Conservation (phyloP, 2,329 filamentous ascomycete genomes). For the Xylariaceae sp. region DNA sequence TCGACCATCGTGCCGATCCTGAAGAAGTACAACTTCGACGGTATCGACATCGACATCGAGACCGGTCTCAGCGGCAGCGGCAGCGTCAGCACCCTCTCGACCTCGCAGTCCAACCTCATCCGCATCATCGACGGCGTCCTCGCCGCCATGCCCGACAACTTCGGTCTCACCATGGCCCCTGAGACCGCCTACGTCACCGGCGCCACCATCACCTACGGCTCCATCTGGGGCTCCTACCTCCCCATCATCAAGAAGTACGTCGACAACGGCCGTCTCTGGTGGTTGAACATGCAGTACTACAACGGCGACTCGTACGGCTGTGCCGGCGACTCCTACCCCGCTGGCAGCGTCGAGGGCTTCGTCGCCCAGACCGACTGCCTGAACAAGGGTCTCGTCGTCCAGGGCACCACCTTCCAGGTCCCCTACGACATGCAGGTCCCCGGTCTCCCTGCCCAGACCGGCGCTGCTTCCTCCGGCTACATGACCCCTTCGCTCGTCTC, state of each 20-base stretch:
- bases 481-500: slow-evolving; percentile 30
- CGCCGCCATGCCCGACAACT: slow-evolving; percentile 49
- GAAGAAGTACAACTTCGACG: slow-evolving; percentile 35
- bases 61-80: slow-evolving; percentile 31
- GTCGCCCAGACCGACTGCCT: slow-evolving; percentile 35
- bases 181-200: slow-evolving; percentile 36
- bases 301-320: slow-evolving; percentile 37
- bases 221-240: slow-evolving; percentile 35
- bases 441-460: slow-evolving; percentile 34
- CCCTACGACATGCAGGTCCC: slow-evolving; percentile 35
- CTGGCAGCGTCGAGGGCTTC: slow-evolving; percentile 33
- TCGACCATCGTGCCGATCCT: slow-evolving; percentile 34
- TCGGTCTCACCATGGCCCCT: slow-evolving; percentile 49
- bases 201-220: slow-evolving; percentile 30
- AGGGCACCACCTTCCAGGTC: slow-evolving; percentile 32
- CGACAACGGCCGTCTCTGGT: slow-evolving; percentile 35
- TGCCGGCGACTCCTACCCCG: slow-evolving; percentile 31
- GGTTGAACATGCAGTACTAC: slow-evolving; percentile 37
- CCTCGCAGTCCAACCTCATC: slow-evolving; percentile 33
- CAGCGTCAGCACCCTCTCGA: slow-evolving; percentile 30
- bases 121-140: slow-evolving; percentile 36
- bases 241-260: slow-evolving; percentile 36
- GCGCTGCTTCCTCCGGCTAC: slow-evolving; percentile 33
- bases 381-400: slow-evolving; percentile 30
- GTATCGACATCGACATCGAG: slow-evolving; percentile 36